phyloP scores from a whole-genome alignment of 176 grass and related monocot species.

The Zoysia pacifica region DNA sequence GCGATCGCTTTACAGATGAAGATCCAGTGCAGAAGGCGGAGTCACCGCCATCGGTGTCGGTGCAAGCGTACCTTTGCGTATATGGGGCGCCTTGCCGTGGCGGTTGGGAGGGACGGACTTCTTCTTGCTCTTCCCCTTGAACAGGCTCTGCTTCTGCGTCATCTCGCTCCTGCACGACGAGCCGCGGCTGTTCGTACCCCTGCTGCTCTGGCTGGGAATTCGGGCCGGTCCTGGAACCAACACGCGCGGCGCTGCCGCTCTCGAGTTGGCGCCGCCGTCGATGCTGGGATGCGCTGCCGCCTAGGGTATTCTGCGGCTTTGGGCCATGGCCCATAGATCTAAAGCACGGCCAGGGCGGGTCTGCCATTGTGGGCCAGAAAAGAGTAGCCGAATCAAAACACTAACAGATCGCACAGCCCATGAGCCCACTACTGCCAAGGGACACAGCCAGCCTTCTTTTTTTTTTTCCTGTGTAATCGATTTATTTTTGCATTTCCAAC shows the following conservation, averaged over 20 bases:
- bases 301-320: no score
- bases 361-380: no score
- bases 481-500: no score
- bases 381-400: no score
- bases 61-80: slow-evolving; percentile 76
- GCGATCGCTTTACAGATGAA: background rate
- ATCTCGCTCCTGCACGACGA: slow-evolving; percentile 41
- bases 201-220: background rate
- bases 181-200: background rate
- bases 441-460: no score
- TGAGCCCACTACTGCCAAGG: no score
- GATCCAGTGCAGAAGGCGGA: background rate
- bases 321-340: no score
- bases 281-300: no score
- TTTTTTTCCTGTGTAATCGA: no score
- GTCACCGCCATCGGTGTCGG: background rate
- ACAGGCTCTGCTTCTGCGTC: slow-evolving; percentile 90
- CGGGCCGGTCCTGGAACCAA: background rate
- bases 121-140: slow-evolving; percentile 79
- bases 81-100: slow-evolving; percentile 68
- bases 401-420: no score
- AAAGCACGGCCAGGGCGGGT: no score
- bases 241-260: background rate
- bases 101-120: slow-evolving; percentile 79
- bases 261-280: no score